Conservation (phyloP, 768 basidiomycete species). For the Candolleomyces efflorescens region DNA sequence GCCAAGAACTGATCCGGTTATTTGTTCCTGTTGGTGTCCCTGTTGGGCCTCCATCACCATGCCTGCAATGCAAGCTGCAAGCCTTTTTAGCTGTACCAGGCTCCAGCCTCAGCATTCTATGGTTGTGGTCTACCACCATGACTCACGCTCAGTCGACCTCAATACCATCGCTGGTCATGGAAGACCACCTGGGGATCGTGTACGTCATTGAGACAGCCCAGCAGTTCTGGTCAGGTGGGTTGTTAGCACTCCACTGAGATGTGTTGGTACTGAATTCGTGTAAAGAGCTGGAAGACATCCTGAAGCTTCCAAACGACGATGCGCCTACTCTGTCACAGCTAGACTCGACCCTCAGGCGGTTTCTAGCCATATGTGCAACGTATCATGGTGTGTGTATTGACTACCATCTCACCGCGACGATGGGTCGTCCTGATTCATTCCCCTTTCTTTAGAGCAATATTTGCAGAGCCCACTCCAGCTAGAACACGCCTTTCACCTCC, state of each 20-base stretch:
- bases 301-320: constrained; percentile 61
- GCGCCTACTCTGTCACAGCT: constrained; percentile 64
- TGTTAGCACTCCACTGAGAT: background rate
- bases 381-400: constrained; percentile 70
- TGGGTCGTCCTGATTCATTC: constrained; percentile 5
- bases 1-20: background rate
- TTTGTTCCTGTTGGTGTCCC: background rate
- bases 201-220: constrained; percentile 81
- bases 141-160: constrained; percentile 20
- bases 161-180: constrained; percentile 36
- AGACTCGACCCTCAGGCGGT: constrained; percentile 75
- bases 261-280: background rate
- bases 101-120: background rate
- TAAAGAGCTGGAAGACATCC: constrained; percentile 83
- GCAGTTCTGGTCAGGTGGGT: constrained; percentile 88
- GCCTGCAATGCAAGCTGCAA: background rate
- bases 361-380: constrained; percentile 71
- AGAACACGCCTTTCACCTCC: constrained; percentile 71
- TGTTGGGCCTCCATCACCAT: background rate
- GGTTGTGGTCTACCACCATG: constrained; percentile 19
- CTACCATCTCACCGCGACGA: background rate
- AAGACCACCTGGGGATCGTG: constrained; percentile 73
- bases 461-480: constrained; percentile 80
- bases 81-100: background rate
- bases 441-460: constrained; percentile 57